Conservation (phyloP, 1,139 yeast genomes). For the Lodderomyces margitis region DNA sequence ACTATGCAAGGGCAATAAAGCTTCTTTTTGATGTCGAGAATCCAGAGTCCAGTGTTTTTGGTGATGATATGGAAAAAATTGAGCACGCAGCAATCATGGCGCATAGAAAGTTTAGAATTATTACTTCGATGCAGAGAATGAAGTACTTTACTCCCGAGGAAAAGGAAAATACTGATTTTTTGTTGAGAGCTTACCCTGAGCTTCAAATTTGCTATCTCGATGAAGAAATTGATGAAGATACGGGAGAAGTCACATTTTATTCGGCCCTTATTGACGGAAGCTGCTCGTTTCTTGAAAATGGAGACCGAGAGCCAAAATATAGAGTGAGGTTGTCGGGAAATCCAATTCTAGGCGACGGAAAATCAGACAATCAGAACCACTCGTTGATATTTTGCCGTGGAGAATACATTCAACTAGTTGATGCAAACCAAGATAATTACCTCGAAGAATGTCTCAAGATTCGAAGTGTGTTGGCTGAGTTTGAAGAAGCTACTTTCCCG, state of each 20-base stretch:
- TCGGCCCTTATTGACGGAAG: constrained; percentile 46
- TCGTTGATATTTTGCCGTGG: constrained; percentile 76
- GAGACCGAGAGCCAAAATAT: constrained; percentile 43
- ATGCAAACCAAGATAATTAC: constrained; percentile 87
- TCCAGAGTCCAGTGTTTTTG: constrained; percentile 19
- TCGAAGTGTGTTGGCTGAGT: constrained; percentile 72
- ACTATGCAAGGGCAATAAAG: constrained; percentile 52
- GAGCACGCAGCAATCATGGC: constrained; percentile 41
- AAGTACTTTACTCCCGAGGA: constrained; percentile 36
- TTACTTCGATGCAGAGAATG: constrained; percentile 45
- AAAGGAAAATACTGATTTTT: constrained; percentile 34
- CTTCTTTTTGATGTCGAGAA: constrained; percentile 46
- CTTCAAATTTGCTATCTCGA: constrained; percentile 45
- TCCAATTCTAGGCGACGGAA: constrained; percentile 88
- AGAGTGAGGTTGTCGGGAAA: constrained; percentile 71
- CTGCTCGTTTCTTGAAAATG: constrained; percentile 36
- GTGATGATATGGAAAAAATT: constrained; percentile 26
- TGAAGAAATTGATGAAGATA: constrained; percentile 28
- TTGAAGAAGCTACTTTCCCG: constrained; percentile 56
- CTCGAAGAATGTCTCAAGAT: constrained; percentile 83
- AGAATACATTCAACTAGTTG: constrained; percentile 82
- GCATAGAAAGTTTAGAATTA: constrained; percentile 46
- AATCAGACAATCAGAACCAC: constrained; percentile 82
- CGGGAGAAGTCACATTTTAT: constrained; percentile 26
- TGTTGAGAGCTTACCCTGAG: constrained; percentile 44